Percentiles rank a stretch among this genome's conserved stretches.
Conservation (phyloP, 164 flowering plant species). For the Liquidambar formosana region DNA sequence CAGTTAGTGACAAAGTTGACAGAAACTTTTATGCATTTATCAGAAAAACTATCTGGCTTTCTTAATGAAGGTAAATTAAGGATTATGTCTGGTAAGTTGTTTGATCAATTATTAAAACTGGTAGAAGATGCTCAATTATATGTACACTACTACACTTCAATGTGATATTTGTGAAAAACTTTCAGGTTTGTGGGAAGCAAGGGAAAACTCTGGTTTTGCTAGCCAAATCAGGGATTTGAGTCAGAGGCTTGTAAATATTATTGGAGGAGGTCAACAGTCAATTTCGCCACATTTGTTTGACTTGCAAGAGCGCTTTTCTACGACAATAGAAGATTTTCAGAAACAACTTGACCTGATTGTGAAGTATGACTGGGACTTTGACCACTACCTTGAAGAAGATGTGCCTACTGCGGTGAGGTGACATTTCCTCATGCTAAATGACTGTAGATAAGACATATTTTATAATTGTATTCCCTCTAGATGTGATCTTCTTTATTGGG, state of each 20-base stretch:
- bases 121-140: conserved; percentile 74
- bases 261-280: conserved; percentile 85
- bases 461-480: neutral
- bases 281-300: conserved; percentile 83
- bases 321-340: conserved; percentile 87
- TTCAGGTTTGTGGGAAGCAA: conserved; percentile 66
- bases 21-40: conserved; percentile 70
- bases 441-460: conserved; percentile 3
- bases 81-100: conserved; percentile 66
- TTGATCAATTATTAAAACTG: conserved; percentile 80
- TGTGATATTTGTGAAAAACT: conserved; percentile 67
- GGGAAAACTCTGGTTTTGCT: conserved; percentile 63
- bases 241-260: conserved; percentile 66
- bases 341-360: conserved; percentile 92
- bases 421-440: conserved; percentile 45
- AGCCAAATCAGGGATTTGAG: conserved; percentile 80
- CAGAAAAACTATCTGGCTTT: conserved; percentile 87
- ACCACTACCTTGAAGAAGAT: conserved; percentile 91
- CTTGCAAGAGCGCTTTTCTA: conserved; percentile 73
- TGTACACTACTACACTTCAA: conserved; percentile 66
- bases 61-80: conserved; percentile 80
- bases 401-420: conserved; percentile 99
- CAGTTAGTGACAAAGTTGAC: conserved; percentile 39
- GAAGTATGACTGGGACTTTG: conserved; percentile 98
- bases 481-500: neutral